Base-by-base conservation (phyloP, 139 green algal species). In the Zygnema circumcarinatum region DNA sequence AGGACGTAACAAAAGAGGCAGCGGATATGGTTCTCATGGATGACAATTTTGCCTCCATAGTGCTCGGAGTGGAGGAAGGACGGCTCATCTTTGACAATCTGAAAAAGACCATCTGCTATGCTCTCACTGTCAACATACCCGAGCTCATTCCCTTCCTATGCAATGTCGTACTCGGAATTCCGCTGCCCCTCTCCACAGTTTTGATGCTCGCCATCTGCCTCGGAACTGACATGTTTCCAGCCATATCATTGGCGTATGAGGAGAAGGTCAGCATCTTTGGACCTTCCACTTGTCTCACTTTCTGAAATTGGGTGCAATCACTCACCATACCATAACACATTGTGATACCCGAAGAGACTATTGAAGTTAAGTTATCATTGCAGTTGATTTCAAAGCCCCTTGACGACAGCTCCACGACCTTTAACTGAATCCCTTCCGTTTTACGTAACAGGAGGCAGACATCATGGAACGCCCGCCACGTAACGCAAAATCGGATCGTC, bases 1-100 rank as follows among this genome's bases (percentile, higher is more conserved):
- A 87, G 74, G 90, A 94, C 74, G 93, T 95, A 22, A 91, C 91
- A 76, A 96, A 96, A 86, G 94, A 97, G 81, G 94, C 94, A 0
- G 94, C 94, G 1, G 94, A 96, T 76, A 96, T 96, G 93, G 94
- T 96, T 53, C 93, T 96, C 3, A 95, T 95, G 91, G 94, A 96
- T 79, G 94, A 97, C 90, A 96, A 97, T 89, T 97, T 97, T 74
- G 93, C 95, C 0, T 96, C 95, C 56, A 96, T 97, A 67, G 95
- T 97, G 2, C 93, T 91, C 85, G 95, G 92, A 36, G 90, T 97
- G 31, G 92, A 95, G 88, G 95, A 97, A 92, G 95, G 95, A 1
- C 93, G 95, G 21, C 87, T 97, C 31, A 95, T 97, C 72, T 97
- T 96, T 83, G 94, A 97, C 86, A 97, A 97, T 91, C 83, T 97